Evolutionary conservation across 768 basidiomycete genomes (phyloP).

Genomic region (Suillus occidentalis): DNA sequence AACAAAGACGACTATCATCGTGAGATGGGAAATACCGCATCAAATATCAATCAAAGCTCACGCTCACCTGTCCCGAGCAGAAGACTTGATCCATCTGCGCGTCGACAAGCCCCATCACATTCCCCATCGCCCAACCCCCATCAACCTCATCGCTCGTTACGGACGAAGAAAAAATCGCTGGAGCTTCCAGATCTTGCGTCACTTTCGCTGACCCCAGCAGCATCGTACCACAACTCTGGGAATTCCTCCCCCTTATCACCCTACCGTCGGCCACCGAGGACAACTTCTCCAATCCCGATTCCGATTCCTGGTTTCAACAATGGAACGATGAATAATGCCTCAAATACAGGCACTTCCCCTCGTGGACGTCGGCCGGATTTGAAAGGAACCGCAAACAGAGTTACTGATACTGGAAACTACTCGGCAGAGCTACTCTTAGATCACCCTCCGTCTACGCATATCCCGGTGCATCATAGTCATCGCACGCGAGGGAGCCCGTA

Average conservation of each 20-base stretch:
- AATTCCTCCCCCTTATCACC: conserved; percentile 43
- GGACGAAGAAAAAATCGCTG: conserved; percentile 69
- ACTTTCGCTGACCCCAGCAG: conserved; percentile 45
- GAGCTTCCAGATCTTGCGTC: conserved; percentile 73
- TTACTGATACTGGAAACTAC: conserved; percentile 31
- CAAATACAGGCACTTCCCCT: conserved; percentile 36
- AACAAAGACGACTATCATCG: conserved; percentile 18
- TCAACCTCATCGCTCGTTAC: conserved; percentile 58
- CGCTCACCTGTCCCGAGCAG: conserved; percentile 23
- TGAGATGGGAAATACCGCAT: conserved; percentile 35
- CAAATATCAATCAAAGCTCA: conserved; percentile 30
- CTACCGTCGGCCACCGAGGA: conserved; percentile 39
- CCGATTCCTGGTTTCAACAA: conserved; percentile 40
- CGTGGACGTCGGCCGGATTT: conserved; percentile 34
- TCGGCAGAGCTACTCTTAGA: conserved; percentile 41
- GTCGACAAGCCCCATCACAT: conserved; percentile 22
- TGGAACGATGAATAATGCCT: conserved; percentile 36
- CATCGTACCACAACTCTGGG: conserved; percentile 36
- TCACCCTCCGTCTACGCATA: conserved; percentile 45
- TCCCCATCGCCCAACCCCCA: conserved; percentile 43
- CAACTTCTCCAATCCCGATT: conserved; percentile 51
- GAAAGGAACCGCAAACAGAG: conserved; percentile 26
- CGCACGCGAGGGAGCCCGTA: conserved; percentile 34
- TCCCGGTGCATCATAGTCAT: conserved; percentile 36
- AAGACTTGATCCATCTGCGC: conserved; percentile 26